Base-by-base conservation (phyloP, 768 basidiomycete species). In the Polyporus arcularius region DNA sequence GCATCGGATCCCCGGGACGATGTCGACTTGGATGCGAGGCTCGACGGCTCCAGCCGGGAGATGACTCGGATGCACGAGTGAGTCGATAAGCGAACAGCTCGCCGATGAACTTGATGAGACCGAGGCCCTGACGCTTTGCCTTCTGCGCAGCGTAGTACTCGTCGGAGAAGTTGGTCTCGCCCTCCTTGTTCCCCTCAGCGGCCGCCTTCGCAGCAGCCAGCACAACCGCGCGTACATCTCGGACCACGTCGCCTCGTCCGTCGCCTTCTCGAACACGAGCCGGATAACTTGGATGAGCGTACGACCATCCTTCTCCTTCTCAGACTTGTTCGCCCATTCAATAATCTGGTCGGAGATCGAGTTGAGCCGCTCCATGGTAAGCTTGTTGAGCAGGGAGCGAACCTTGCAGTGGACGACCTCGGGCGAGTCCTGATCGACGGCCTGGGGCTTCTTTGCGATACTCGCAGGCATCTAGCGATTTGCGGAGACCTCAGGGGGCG, bases 181-280 rank as follows among this genome's bases (percentile, higher is more conserved):
- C 32, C 4, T 35, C 32, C 32, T 35, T 35, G 32, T 35, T 35
- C 10, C 10, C 5, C 32, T 35, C 32, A 10, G 10, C 32, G 32
- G 32, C 32, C 32, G 32, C 32, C 32, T 35, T 35, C n/a, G n/a
- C n/a, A n/a, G n/a, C n/a, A n/a, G n/a, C n/a, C 93, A 81, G 72
- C 96, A 98, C 41, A 99, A 80, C 35, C 91, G 87, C 32, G 96
- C 96, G 73, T 99, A 98, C 93, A 98, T 97, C 79, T 92, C 90
- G 2, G 92, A 95, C 90, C 92, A 96, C 9, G 88, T 86, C 45
- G 93, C 92, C 73, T 97, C 96, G 73, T 97, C 94, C 4, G 93
- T 97, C 8, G 95, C 96, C 80, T 96, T 97, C 75, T 97, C 96
- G 73, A 97, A 98, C 32, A 98, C 91, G 53, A 97, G 87, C 60